Evolutionary conservation across 345 rosid species (phyloP), one percentile per base, ranked within the genome.

Genomic region (Pistacia integerrima): DNA sequence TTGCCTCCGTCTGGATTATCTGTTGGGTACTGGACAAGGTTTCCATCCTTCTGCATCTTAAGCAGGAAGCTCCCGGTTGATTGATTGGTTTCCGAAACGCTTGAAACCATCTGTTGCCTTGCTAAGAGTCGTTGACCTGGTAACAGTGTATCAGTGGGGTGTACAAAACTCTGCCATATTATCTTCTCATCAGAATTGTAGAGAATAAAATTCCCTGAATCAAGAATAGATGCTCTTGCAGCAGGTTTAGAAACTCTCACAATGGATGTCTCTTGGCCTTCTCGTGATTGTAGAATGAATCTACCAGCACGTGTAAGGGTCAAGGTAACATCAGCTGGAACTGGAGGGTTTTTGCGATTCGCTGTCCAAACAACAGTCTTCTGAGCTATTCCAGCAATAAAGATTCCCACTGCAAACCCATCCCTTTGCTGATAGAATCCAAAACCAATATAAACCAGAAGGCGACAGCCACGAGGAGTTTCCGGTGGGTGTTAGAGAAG

Each of bases 1-100:
- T 10, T 0, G 10, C 0, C 33, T 20, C 33, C 11, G 9, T 74
- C 64, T 35, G 59, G 8, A n/a, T 74, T 64, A 11, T n/a, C 18
- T 10, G 64, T n/a, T 3, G 82, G 82, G 68, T 78, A 84, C 73
- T 78, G 82, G 73, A 81, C 84, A 63, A 83, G 78, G 57, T 77
- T 77, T 36, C 82, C 82, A 62, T 83, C 81, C 0, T 0, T 3
- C 63, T 80, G 82, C 82, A 83, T 75, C 0, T 17, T n/a, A 55
- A 83, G 79, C 17, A 58, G 71, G 60, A 83, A 83, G 12, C 33
- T 36, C 8, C 86, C 79, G 4, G 62, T 71, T 1, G 79, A 46
- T 18, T 49, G 79, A 48, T 83, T 73, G 4, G 67, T 30, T 11
- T 41, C 33, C 1, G 82, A 77, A n/a, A 51, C 64, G 7, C 77